Base-by-base conservation (phyloP, 257 asterid species). In the Sherardia arvensis region DNA sequence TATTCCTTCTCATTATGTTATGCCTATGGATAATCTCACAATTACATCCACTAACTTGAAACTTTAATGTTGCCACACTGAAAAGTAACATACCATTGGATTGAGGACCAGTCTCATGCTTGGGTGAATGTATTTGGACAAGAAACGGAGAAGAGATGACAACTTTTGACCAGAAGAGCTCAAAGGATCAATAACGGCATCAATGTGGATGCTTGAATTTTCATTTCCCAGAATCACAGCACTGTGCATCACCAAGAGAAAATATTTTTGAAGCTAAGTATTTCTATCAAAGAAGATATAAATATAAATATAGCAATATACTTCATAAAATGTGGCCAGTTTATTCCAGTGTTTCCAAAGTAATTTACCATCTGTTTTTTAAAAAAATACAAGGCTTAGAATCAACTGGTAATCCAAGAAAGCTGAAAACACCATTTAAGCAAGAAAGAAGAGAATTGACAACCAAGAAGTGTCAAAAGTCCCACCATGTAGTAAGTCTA, bases 151-250 rank as follows among this genome's bases (percentile, higher is more conserved):
- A 78, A 93, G 90, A 67, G 96, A 90, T 58, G 97, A 76, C 58
- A 93, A 70, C 82, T 87, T 93, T 83, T 93, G 99, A 71, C 97
- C 99, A 73, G 97, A 82, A 62, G 97, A 71, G 76, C 99, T 93
- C 86, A 93, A 75, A 73, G 99, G 99, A 83, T 93, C 99, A 69
- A 93, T 71, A 51, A 93, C 94, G 22, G 96, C 99, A 87, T 93
- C 99, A 68, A 93, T 85, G 69, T 90, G 99, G 69, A 93, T 85
- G 86, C 88, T 81, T 63, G 99, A 80, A 69, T 71, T 68, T 73
- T 87, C 90, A 69, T 90, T 87, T 69, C 79, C 73, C 66, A 90
- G 66, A 69, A 82, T 69, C 71, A 93, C 97, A 78, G 99, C 96
- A 82, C 99, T 93, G 84, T 65, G 49, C 40, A 80, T 61, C 60